Conservation (phyloP, 1,139 yeast genomes). For the Ogataea hybrid region DNA sequence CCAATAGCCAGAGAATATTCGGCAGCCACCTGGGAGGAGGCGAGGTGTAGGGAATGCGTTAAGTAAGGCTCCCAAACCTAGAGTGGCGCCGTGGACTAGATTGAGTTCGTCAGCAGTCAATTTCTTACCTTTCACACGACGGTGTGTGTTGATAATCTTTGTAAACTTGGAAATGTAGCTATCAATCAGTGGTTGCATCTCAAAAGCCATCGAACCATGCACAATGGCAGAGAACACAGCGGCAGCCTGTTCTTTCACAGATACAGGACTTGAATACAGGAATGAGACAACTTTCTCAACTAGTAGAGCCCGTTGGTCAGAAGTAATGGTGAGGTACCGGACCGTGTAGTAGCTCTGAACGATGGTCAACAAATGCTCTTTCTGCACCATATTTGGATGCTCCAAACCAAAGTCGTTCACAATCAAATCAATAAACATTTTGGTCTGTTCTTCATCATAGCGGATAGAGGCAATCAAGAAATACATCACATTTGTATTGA, state of each 20-base stretch:
- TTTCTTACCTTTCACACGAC: slow-evolving; percentile 26
- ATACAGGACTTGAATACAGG: slow-evolving; percentile 64
- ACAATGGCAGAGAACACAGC: slow-evolving; percentile 77
- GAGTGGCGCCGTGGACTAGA: slow-evolving; percentile 76
- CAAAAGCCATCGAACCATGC: slow-evolving; percentile 67
- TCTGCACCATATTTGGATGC: slow-evolving; percentile 62
- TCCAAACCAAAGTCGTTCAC: slow-evolving; percentile 42
- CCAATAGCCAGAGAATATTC: slow-evolving; percentile 61
- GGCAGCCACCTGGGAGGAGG: slow-evolving; percentile 97
- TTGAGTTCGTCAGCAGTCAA: slow-evolving; percentile 39
- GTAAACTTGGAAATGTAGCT: slow-evolving; percentile 41
- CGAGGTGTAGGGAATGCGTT: slow-evolving; percentile 85
- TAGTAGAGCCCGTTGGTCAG: slow-evolving; percentile 48
- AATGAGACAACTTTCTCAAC: slow-evolving; percentile 52
- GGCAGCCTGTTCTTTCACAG: slow-evolving; percentile 77
- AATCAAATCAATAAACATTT: slow-evolving; percentile 49
- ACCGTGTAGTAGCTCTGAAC: slow-evolving; percentile 74
- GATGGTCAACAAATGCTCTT: slow-evolving; percentile 64
- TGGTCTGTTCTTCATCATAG: slow-evolving; percentile 22
- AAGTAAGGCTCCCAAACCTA: slow-evolving; percentile 86
- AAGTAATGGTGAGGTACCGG: slow-evolving; percentile 57
- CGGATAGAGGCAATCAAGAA: slow-evolving; percentile 28
- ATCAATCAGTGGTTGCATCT: slow-evolving; percentile 41
- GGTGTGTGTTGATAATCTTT: slow-evolving; percentile 34
- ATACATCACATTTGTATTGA: slow-evolving; percentile 30